Evolutionary conservation across 306 rosid species (phyloP).

Genomic region (Dryas drummondii): DNA sequence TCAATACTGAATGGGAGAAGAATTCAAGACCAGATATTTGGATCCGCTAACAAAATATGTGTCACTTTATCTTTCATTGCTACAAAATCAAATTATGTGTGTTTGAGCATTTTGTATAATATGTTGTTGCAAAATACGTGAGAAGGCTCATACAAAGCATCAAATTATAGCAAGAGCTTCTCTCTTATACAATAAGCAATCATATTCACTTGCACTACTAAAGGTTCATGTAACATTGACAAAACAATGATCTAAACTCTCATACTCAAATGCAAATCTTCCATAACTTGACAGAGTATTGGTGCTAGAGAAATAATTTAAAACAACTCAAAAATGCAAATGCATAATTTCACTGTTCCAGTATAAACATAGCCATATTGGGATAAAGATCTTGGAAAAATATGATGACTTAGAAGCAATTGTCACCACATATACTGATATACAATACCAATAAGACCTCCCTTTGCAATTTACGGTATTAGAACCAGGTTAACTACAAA

Average conservation of each 20-base stretch:
- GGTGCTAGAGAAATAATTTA: not conserved
- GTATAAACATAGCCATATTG: not conserved
- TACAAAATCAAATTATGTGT: too few species aligned
- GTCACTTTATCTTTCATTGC: too few species aligned
- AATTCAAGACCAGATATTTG: not conserved
- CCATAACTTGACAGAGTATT: not conserved
- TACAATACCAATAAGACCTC: not conserved
- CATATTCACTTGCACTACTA: too few species aligned
- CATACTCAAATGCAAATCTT: not conserved
- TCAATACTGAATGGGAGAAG: slow-evolving; percentile 2
- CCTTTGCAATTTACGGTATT: too few species aligned
- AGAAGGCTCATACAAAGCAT: too few species aligned
- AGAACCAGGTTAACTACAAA: not conserved
- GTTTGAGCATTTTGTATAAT: too few species aligned
- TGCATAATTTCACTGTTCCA: not conserved
- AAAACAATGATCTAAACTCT: not conserved
- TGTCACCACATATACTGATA: not conserved
- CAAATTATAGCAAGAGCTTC: too few species aligned
- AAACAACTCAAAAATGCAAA: not conserved
- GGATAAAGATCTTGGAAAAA: not conserved
- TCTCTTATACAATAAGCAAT: too few species aligned
- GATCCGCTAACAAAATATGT: too few species aligned
- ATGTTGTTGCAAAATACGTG: too few species aligned
- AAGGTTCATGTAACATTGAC: too few species aligned
- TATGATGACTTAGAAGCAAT: not conserved